Evolutionary conservation across 1,284 basidiomycete species (phyloP).

Genomic region (Phlebopus sp.): DNA sequence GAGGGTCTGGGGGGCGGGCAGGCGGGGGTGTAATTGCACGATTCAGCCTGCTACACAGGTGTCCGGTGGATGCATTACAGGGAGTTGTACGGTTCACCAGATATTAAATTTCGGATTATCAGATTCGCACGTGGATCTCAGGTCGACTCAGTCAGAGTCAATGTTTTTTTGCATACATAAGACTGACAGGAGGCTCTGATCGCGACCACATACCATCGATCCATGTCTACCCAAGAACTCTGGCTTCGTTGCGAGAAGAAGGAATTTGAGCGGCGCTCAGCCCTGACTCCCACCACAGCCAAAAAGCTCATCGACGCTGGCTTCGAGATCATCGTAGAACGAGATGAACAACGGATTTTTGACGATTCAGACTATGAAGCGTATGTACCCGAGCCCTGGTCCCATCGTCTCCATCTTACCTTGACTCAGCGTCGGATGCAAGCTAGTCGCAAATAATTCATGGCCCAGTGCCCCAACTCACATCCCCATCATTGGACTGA

Average conservation of each 20-base stretch:
- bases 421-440: constrained; percentile 76
- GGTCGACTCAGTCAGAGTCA: no score
- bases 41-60: no score
- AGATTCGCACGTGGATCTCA: no score
- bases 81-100: no score
- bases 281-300: constrained; percentile 91
- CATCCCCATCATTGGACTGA: constrained; percentile 91
- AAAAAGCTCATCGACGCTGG: constrained; percentile 89
- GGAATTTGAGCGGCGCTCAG: constrained; percentile 89
- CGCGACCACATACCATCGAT: no score
- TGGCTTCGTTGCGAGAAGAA: constrained; percentile 97
- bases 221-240: constrained; percentile 40
- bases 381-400: constrained; percentile 49
- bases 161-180: no score
- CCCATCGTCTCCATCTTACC: not conserved
- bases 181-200: no score
- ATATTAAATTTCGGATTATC: no score
- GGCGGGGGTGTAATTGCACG: no score
- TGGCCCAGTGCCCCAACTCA: constrained; percentile 82
- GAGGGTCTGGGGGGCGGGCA: not conserved
- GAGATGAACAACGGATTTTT: constrained; percentile 95
- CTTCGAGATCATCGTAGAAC: constrained; percentile 91
- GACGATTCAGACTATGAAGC: constrained; percentile 90
- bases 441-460: constrained; percentile 84
- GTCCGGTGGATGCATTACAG: no score